These are phyloP conservation scores for Paratinospora sagittata DNA, from an alignment of 164 flowering plant genomes.

Conservation along the genomic window DNA sequence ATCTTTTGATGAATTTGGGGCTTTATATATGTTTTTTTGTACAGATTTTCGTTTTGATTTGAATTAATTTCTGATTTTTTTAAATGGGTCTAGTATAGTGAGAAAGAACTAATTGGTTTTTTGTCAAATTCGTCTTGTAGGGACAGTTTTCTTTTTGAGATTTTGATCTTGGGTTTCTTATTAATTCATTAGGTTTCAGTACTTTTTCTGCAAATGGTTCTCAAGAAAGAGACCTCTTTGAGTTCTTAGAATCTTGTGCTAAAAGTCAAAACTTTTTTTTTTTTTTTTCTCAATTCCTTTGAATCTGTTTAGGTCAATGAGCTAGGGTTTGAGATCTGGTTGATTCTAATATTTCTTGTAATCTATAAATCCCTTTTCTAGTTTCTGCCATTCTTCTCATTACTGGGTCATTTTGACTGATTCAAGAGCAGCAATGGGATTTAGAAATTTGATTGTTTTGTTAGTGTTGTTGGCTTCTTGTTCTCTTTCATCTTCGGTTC, in stretches of 20 bases:
- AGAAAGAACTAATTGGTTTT: background rate
- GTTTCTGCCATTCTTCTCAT: background rate
- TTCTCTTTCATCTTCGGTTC: slow-evolving; percentile 10
- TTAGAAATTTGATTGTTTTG: background rate
- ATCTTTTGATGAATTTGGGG: no score
- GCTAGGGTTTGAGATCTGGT: background rate
- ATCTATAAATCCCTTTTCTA: background rate
- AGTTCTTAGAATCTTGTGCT: background rate
- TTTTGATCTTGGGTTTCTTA: background rate
- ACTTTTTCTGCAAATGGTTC: background rate
- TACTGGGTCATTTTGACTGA: background rate
- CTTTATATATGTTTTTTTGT: no score
- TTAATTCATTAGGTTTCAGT: background rate
- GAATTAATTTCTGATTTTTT: background rate
- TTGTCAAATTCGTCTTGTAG: background rate
- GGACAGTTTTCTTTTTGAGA: slow-evolving; percentile 16
- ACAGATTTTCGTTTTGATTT: background rate
- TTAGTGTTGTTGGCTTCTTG: background rate
- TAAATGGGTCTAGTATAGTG: background rate
- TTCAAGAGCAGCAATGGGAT: background rate
- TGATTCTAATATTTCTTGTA: background rate
- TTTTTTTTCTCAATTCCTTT: no score
- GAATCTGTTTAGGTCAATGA: background rate
- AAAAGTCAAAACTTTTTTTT: background rate
- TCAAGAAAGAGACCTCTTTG: background rate